Evolutionary conservation across 1,139 yeast species (phyloP).

Genomic region (Taphrina wiesneri): DNA sequence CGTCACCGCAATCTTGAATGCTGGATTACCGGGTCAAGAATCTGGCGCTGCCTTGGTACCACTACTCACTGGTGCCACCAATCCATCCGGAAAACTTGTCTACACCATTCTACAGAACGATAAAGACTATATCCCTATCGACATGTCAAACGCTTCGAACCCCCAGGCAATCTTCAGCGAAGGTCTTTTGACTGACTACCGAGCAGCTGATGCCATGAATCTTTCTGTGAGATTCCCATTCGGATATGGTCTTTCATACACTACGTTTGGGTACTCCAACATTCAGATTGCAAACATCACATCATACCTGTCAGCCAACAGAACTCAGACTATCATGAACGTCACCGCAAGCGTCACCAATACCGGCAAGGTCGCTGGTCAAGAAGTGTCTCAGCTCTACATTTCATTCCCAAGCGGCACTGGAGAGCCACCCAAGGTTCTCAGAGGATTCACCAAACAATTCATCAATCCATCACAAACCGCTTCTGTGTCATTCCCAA

Average conservation of each 20-base stretch:
- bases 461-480: constrained; percentile 43
- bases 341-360: constrained; percentile 54
- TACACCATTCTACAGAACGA: constrained; percentile 61
- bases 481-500: constrained; percentile 50
- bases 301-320: background rate
- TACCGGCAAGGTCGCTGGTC: constrained; percentile 50
- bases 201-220: constrained; percentile 57
- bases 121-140: constrained; percentile 51
- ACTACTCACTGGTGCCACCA: constrained; percentile 57
- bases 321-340: constrained; percentile 44
- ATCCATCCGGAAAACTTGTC: constrained; percentile 65
- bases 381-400: constrained; percentile 55
- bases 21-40: constrained; percentile 63
- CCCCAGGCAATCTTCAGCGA: constrained; percentile 51
- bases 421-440: constrained; percentile 49
- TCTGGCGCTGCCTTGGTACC: constrained; percentile 54
- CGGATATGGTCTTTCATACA: constrained; percentile 63
- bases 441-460: constrained; percentile 61
- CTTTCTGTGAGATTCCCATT: constrained; percentile 62
- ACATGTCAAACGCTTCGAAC: constrained; percentile 32
- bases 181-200: constrained; percentile 52
- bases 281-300: constrained; percentile 6
- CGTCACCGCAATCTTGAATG: constrained; percentile 58
- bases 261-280: constrained; percentile 49
- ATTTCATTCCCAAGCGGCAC: constrained; percentile 52